Conservation (phyloP, 2,329 filamentous ascomycete genomes). For the Arthroderma sp. region DNA sequence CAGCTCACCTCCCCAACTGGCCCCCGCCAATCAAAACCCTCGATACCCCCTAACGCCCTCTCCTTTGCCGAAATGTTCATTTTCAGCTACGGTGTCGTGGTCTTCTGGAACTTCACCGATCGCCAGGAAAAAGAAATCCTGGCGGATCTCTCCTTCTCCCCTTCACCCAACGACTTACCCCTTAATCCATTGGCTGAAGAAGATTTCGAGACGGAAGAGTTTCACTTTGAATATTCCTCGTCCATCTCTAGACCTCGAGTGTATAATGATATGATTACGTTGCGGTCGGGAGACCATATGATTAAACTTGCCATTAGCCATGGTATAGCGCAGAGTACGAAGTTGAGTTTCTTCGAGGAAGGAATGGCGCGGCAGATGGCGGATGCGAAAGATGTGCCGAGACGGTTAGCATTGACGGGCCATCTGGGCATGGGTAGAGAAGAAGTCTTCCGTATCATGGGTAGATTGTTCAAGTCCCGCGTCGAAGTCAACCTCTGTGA, state of each 20-base stretch:
- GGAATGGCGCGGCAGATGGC: conserved; percentile 90
- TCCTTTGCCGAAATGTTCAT: conserved; percentile 92
- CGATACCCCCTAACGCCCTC: conserved; percentile 56
- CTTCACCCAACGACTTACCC: conserved; percentile 49
- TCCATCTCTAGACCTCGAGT: conserved; percentile 77
- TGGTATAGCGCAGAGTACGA: conserved; percentile 93
- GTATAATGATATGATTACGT: conserved; percentile 98
- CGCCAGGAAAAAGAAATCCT: conserved; percentile 92
- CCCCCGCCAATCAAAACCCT: neutral
- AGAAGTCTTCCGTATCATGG: conserved; percentile 86
- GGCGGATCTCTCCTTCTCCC: conserved; percentile 81
- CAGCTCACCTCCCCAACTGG: neutral
- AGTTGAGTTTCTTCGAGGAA: conserved; percentile 91
- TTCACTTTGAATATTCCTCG: conserved; percentile 93
- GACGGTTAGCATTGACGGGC: conserved; percentile 75
- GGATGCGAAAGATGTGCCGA: conserved; percentile 83
- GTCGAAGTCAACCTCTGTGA: conserved; percentile 96
- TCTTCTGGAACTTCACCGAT: conserved; percentile 98
- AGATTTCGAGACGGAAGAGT: conserved; percentile 95
- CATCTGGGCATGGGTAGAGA: conserved; percentile 80
- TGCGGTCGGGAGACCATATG: conserved; percentile 93
- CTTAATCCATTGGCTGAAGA: conserved; percentile 70
- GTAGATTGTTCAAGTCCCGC: conserved; percentile 78
- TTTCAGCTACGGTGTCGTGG: conserved; percentile 91
- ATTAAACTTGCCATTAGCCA: conserved; percentile 97